Percentiles rank a stretch among this genome's conserved stretches.
Evolutionary conservation across 352 stramenopile species (phyloP).

Genomic region (Globisporangium paddicum): DNA sequence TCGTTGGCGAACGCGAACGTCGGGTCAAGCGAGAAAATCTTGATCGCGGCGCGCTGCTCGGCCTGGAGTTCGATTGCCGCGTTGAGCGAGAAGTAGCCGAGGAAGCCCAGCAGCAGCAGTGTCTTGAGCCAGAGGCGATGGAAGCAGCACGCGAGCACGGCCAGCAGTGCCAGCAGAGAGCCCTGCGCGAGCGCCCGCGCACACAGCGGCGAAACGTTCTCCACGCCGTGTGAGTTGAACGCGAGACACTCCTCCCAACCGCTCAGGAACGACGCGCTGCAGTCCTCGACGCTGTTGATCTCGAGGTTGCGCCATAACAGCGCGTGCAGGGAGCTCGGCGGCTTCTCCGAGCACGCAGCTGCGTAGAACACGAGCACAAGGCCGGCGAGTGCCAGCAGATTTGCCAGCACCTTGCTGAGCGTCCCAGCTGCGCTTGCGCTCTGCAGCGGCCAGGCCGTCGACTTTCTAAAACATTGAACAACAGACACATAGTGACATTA

Average conservation of each 20-base stretch:
- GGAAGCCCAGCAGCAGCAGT: slow-evolving; percentile 34
- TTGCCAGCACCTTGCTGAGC: slow-evolving; percentile 33
- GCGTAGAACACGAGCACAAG: slow-evolving; percentile 20
- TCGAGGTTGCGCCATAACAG: slow-evolving; percentile 28
- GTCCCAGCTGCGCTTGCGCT: slow-evolving; percentile 20
- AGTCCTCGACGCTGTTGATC: slow-evolving; percentile 3
- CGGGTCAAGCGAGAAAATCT: slow-evolving; percentile 69
- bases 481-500: background rate
- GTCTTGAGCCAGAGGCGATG: slow-evolving; percentile 58
- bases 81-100: slow-evolving; percentile 27
- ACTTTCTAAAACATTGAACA: slow-evolving; percentile 8
- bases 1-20: slow-evolving; percentile 80
- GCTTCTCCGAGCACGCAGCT: slow-evolving; percentile 16
- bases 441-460: slow-evolving; percentile 31
- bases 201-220: slow-evolving; percentile 8
- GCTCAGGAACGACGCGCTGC: slow-evolving; percentile 9
- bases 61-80: slow-evolving; percentile 33
- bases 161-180: slow-evolving; percentile 15
- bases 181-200: slow-evolving; percentile 15
- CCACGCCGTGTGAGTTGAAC: slow-evolving; percentile 4
- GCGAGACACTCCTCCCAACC: slow-evolving; percentile 10
- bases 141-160: slow-evolving; percentile 33
- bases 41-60: slow-evolving; percentile 46
- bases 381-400: slow-evolving; percentile 25
- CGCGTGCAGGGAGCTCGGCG: background rate